Evolutionary conservation across 441 rosid genomes (phyloP).

Genomic region (Syzygium malaccense): DNA sequence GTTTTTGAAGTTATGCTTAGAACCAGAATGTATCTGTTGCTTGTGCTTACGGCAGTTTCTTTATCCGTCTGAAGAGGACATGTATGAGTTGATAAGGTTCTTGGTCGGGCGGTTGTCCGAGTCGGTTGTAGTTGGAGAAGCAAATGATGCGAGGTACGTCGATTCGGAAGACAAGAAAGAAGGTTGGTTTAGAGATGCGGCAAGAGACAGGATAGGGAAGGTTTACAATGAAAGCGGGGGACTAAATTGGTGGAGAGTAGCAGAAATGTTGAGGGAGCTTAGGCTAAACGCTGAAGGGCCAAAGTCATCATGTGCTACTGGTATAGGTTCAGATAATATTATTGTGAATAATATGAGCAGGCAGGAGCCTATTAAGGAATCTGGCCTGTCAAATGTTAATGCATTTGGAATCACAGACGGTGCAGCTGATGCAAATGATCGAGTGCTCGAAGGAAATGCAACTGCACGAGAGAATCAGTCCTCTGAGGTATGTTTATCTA

Average conservation of each 20-base stretch:
- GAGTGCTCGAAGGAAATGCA: not conserved
- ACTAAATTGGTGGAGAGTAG: slow-evolving; percentile 32
- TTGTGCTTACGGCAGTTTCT: slow-evolving; percentile 79
- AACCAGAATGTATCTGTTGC: slow-evolving; percentile 54
- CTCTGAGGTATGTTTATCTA: not conserved
- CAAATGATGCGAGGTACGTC: slow-evolving; percentile 20
- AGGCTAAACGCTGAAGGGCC: slow-evolving; percentile 21
- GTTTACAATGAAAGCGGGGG: slow-evolving; percentile 23
- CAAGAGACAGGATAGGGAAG: slow-evolving; percentile 10
- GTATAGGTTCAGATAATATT: not conserved
- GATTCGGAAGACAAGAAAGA: slow-evolving; percentile 12
- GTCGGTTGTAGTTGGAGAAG: slow-evolving; percentile 16
- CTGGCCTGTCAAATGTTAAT: not conserved
- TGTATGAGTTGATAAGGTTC: slow-evolving; percentile 53
- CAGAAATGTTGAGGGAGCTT: slow-evolving; percentile 38
- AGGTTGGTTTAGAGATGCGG: slow-evolving; percentile 2
- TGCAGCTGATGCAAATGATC: not conserved
- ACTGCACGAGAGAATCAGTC: not conserved
- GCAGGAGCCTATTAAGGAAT: not conserved
- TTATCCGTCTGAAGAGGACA: slow-evolving; percentile 75
- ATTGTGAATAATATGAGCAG: not conserved
- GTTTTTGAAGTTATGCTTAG: slow-evolving; percentile 43
- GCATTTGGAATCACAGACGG: not conserved
- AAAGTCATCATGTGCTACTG: slow-evolving; percentile 14
- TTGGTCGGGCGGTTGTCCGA: slow-evolving; percentile 60